phyloP scores from a whole-genome alignment of 2,329 filamentous ascomycete species.

The Hymenoscyphus scutula region DNA sequence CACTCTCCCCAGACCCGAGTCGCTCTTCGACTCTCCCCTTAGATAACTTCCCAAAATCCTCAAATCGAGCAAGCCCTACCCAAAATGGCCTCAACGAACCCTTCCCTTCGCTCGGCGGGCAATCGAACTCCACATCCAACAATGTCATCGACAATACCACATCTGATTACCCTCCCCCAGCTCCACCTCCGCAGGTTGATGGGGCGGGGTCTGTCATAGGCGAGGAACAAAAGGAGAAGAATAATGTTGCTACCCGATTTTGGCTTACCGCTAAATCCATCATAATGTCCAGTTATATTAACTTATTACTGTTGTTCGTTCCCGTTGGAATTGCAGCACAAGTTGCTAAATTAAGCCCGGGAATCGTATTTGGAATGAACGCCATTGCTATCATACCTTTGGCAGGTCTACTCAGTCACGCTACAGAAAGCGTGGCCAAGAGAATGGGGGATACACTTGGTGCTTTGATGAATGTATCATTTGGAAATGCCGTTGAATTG shows the following conservation, averaged over 20 bases:
- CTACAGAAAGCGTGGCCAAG: constrained; percentile 72
- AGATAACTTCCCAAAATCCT: constrained; percentile 30
- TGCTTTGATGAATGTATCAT: constrained; percentile 72
- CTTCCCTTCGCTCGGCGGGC: constrained; percentile 8
- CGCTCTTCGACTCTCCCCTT: constrained; percentile 39
- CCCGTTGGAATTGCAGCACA: constrained; percentile 71
- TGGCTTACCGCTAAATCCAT: constrained; percentile 50
- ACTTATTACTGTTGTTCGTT: constrained; percentile 73
- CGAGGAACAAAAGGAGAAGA: constrained; percentile 28
- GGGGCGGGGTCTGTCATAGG: constrained; percentile 57
- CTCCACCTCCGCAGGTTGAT: constrained; percentile 50
- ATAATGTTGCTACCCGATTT: constrained; percentile 34
- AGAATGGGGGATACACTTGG: constrained; percentile 71
- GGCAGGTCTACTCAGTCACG: constrained; percentile 68
- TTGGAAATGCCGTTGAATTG: constrained; percentile 76
- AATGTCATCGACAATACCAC: constrained; percentile 39
- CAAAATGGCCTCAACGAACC: constrained; percentile 25
- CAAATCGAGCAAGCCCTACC: constrained; percentile 25
- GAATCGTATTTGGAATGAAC: constrained; percentile 70
- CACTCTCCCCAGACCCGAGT: constrained; percentile 39
- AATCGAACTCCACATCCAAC: constrained; percentile 31
- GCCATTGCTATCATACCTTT: constrained; percentile 73
- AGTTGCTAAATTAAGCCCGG: constrained; percentile 52
- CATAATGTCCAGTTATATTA: constrained; percentile 73
- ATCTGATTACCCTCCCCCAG: constrained; percentile 39